Percentiles rank a stretch among this genome's conserved stretches.
Evolutionary conservation across 768 basidiomycete genomes (phyloP).

Genomic region (Tylopilus vinaceipallidus): DNA sequence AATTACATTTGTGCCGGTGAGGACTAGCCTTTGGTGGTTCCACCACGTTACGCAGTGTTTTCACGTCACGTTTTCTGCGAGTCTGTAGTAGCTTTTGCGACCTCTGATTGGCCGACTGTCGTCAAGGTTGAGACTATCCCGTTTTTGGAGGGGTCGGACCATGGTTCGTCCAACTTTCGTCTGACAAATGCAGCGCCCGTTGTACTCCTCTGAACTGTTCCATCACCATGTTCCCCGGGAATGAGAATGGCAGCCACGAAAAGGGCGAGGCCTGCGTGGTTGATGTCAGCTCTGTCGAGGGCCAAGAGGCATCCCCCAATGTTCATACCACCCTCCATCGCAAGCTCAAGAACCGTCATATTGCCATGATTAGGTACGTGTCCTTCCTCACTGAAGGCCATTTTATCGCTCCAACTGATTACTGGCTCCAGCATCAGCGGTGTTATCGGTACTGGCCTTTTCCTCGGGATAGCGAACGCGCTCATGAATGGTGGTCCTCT

Average conservation of each 20-base stretch:
- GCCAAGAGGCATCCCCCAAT: neutral
- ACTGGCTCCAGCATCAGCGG: conserved; percentile 28
- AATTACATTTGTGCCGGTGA: no score
- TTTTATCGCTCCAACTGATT: neutral
- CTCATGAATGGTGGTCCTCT: conserved; percentile 44
- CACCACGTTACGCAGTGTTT: no score
- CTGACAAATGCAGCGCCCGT: no score
- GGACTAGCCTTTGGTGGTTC: no score
- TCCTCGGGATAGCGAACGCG: conserved; percentile 34
- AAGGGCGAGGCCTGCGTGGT: neutral
- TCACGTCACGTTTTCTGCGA: no score
- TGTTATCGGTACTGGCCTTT: conserved; percentile 43
- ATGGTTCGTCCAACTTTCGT: no score
- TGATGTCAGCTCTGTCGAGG: conserved; percentile 11
- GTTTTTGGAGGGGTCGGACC: no score
- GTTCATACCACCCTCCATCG: conserved; percentile 20
- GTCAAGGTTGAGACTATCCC: no score
- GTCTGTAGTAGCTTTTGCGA: no score
- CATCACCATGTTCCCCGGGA: conserved; percentile 11
- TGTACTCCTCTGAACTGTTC: no score
- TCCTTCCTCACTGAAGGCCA: no score
- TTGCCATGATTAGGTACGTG: conserved; percentile 35
- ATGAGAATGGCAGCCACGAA: neutral
- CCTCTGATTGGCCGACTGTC: no score
- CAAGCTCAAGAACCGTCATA: conserved; percentile 33